Base-by-base conservation (phyloP, 2,329 filamentous ascomycete species). In the Chrysoporthe austroafricana region DNA sequence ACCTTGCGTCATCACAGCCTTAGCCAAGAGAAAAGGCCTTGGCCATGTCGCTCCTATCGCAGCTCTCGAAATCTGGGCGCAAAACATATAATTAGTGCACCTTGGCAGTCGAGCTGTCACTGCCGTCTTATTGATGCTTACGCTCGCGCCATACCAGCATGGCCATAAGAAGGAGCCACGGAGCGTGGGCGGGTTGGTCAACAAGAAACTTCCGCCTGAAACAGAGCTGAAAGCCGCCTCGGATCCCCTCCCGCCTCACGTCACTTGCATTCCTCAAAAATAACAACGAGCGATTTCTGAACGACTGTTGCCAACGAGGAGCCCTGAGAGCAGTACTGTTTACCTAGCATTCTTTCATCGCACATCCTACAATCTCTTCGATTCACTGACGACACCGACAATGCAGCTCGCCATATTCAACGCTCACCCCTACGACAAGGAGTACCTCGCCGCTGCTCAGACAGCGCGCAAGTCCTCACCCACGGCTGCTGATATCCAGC, bases 361-460 rank as follows among this genome's bases (percentile, higher is more conserved):
- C 26, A 14, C 7, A 13, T 18, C 32, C 54, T 57, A 57, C 34
- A 39, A n/a, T 32, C 4, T 39, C 6, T 11, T 18, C 32, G 7
- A 36, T 54, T 26, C 11, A 18, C 39, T n/a, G 36, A 62, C 52
- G 66, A 32, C 62, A 54, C 60, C 58, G 18, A 44, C 70, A 16
- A 86, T 88, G 84, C 86, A 86, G 76, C 79, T 91, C 74, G 84
- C 86, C 71, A 82, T 91, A 69, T 91, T 90, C 78, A 89, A 86
- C 78, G 79, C 87, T 66, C 90, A 90, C 77, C 80, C 86, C 61
- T 90, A 90, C 77, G 88, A 90, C 79, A 84, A 83, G 71, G 78
- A 80, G 68, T 88, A 83, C 76, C 79, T 90, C 52, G 77, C 80
- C 50, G 77, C 79, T 50, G 82, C 81, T 44, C 79, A 80, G 48